Percentiles rank a stretch among this genome's conserved stretches.
Evolutionary conservation across 305 asterid genomes (phyloP).

Genomic region (Rubia peregrina): DNA sequence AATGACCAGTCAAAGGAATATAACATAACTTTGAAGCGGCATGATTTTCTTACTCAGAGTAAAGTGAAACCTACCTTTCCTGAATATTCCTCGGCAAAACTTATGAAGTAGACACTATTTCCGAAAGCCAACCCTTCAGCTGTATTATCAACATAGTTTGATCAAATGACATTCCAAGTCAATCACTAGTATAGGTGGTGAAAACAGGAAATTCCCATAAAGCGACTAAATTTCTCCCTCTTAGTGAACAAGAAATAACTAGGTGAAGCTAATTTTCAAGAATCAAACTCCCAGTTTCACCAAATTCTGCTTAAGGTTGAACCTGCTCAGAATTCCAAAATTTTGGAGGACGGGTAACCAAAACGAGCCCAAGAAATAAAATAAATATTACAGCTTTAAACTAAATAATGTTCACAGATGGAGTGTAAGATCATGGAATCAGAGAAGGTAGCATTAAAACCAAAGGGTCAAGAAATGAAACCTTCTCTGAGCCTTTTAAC

Average conservation of each 20-base stretch:
- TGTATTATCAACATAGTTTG: slow-evolving; percentile 34
- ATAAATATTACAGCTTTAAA: neutral
- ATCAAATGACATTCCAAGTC: slow-evolving; percentile 2
- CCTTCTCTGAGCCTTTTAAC: slow-evolving; percentile 92
- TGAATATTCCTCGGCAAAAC: slow-evolving; percentile 64
- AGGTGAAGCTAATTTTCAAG: slow-evolving; percentile 4
- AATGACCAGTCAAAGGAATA: neutral
- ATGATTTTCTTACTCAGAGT: neutral
- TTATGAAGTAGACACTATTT: slow-evolving; percentile 77
- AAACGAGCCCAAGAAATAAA: neutral
- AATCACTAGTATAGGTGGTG: neutral
- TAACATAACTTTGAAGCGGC: neutral
- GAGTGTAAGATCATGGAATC: neutral
- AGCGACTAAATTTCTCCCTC: neutral
- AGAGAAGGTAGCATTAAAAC: neutral
- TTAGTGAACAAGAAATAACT: neutral
- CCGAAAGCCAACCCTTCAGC: slow-evolving; percentile 83
- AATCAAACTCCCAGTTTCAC: neutral
- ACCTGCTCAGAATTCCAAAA: neutral
- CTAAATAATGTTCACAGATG: neutral
- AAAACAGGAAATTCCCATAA: neutral
- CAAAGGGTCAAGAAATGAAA: slow-evolving; percentile 18
- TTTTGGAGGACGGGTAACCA: neutral
- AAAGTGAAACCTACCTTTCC: slow-evolving; percentile 47
- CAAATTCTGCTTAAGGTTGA: neutral